phyloP scores from a whole-genome alignment of 73 alveolate species.

The Tetrahymena thermophila region DNA sequence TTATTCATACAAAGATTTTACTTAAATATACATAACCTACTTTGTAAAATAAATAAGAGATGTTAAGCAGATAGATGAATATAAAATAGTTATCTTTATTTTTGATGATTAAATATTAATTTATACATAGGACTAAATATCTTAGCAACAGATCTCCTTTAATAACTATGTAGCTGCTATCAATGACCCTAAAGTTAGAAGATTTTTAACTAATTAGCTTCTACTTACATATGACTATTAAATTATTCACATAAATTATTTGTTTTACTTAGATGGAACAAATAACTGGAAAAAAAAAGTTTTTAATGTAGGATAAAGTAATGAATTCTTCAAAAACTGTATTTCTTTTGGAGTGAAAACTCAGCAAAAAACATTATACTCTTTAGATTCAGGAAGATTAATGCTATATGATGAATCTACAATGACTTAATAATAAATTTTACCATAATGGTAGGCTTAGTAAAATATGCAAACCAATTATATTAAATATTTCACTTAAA shows the following conservation, averaged over 20 bases:
- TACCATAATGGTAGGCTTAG: neutral
- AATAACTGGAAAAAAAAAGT: neutral
- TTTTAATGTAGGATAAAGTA: neutral
- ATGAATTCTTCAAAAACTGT: neutral
- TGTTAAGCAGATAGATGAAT: neutral
- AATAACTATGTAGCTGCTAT: neutral
- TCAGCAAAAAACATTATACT: neutral
- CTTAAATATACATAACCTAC: neutral
- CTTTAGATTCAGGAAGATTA: neutral
- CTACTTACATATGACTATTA: neutral
- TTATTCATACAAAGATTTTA: neutral
- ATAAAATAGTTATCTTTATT: neutral
- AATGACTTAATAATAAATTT: too few relatives aligned
- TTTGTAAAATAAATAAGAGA: neutral
- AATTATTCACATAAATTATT: neutral
- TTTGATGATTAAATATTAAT: neutral
- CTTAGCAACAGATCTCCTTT: neutral
- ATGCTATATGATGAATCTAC: neutral
- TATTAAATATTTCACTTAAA: too few relatives aligned
- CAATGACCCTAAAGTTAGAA: neutral
- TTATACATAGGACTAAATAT: neutral
- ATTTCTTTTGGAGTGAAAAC: neutral
- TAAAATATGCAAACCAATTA: neutral
- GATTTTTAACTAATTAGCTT: neutral
- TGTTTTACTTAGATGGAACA: neutral